These are phyloP conservation scores for Cryptosporidium meleagridis DNA, from an alignment of 169 alveolate species.

Conservation along the genomic window DNA sequence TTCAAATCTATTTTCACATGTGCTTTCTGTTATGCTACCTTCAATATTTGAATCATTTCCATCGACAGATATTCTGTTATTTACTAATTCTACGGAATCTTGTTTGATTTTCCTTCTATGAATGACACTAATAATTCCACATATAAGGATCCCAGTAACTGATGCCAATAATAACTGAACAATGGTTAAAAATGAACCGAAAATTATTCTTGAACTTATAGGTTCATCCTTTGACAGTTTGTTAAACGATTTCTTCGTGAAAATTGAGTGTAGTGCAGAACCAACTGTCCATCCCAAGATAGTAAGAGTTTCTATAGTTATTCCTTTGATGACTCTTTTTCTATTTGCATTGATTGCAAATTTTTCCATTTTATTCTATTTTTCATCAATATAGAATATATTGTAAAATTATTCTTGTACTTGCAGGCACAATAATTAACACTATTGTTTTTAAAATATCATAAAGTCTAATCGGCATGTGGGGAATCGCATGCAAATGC, in stretches of 20 bases:
- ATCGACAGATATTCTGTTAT: background rate
- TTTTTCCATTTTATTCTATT: constrained; percentile 6
- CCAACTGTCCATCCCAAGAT: constrained; percentile 73
- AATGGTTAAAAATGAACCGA: constrained; percentile 61
- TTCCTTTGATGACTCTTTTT: constrained; percentile 10
- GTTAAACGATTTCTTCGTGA: constrained; percentile 60
- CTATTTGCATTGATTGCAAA: constrained; percentile 19
- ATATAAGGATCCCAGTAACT: constrained; percentile 38
- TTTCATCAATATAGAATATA: background rate
- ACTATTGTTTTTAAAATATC: background rate
- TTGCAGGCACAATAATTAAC: background rate
- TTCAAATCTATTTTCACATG: constrained; percentile 55
- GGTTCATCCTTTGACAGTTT: constrained; percentile 26
- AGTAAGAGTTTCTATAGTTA: constrained; percentile 43
- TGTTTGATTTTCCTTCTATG: background rate
- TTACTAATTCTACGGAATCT: background rate
- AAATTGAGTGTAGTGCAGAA: constrained; percentile 64
- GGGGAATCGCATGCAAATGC: constrained; percentile 64
- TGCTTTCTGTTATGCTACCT: constrained; percentile 61
- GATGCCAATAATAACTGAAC: constrained; percentile 49
- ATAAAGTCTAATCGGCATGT: constrained; percentile 9
- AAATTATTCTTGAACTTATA: constrained; percentile 33
- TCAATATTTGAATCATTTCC: constrained; percentile 13
- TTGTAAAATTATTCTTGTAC: background rate
- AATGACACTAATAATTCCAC: constrained; percentile 15